phyloP scores from a whole-genome alignment of 2,329 filamentous ascomycete genomes.

The Botrytis galanthina region DNA sequence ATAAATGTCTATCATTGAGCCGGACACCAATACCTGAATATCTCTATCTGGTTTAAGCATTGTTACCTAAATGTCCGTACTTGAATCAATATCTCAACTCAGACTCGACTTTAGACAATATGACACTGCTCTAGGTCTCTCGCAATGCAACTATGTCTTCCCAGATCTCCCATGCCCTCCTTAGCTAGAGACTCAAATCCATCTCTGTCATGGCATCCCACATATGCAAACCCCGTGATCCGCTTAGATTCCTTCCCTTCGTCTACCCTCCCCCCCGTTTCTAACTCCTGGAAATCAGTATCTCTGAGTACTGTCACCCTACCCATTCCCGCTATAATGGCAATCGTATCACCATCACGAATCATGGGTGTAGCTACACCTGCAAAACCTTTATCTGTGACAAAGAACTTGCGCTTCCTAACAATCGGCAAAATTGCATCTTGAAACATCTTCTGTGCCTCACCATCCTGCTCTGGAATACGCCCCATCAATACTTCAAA shows the following conservation, averaged over 20 bases:
- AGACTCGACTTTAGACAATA: not conserved
- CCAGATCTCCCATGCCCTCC: not conserved
- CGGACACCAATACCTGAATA: no score
- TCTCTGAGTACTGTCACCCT: not conserved
- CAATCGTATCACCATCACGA: not conserved
- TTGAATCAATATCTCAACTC: not conserved
- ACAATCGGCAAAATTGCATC: conserved; percentile 8
- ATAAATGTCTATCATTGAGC: no score
- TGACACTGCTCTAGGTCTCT: not conserved
- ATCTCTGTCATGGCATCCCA: conserved; percentile 5
- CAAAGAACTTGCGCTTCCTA: not conserved
- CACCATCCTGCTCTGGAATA: not conserved
- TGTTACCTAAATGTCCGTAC: no score
- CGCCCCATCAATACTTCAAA: conserved; percentile 9
- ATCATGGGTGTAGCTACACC: conserved; percentile 3
- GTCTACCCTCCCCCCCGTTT: not conserved
- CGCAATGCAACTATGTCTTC: not conserved
- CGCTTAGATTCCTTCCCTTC: not conserved
- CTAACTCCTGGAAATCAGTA: not conserved
- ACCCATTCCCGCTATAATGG: not conserved
- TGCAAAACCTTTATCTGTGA: conserved; percentile 7
- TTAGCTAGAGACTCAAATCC: not conserved
- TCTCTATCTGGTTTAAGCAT: no score
- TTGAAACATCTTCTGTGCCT: conserved; percentile 3
- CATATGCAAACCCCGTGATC: conserved; percentile 9